Percentiles rank a stretch among this genome's conserved stretches.
Conservation (phyloP, 2,329 filamentous ascomycete genomes). For the Hawksworthiomyces lignivorus region DNA sequence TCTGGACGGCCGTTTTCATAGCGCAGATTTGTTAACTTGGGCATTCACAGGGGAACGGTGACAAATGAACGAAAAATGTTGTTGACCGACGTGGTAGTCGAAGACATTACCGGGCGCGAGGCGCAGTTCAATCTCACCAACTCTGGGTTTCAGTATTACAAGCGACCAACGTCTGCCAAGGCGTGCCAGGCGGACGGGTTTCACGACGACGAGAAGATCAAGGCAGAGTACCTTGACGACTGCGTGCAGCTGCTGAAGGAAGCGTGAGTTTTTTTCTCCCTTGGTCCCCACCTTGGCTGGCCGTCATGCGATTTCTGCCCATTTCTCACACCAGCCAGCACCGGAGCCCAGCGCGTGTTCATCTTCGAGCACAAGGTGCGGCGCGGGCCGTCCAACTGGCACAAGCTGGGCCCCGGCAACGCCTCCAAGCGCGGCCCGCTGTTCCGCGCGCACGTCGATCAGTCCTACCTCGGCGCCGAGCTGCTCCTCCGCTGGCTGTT, state of each 20-base stretch:
- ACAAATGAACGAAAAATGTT: constrained; percentile 23
- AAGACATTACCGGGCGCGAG: constrained; percentile 45
- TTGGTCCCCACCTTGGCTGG: too few species aligned
- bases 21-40: neutral
- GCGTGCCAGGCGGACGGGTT: constrained; percentile 42
- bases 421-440: constrained; percentile 45
- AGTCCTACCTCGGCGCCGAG: constrained; percentile 21
- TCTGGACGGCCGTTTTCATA: too few species aligned
- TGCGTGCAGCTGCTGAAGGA: constrained; percentile 43
- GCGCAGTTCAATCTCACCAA: constrained; percentile 54
- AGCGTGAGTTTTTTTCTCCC: too few species aligned
- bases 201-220: constrained; percentile 43
- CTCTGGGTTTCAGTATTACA: constrained; percentile 46
- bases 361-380: constrained; percentile 67
- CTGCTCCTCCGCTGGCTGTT: constrained; percentile 16
- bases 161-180: constrained; percentile 30
- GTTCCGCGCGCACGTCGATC: constrained; percentile 41
- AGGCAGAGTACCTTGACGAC: constrained; percentile 52
- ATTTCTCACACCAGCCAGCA: too few species aligned
- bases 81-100: constrained; percentile 36
- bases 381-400: constrained; percentile 45
- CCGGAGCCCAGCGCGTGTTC: constrained; percentile 46
- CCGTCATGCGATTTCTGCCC: too few species aligned
- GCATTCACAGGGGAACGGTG: constrained; percentile 6
- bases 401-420: constrained; percentile 58